phyloP scores from a whole-genome alignment of 768 basidiomycete genomes.

The Pisolithus tinctorius region DNA sequence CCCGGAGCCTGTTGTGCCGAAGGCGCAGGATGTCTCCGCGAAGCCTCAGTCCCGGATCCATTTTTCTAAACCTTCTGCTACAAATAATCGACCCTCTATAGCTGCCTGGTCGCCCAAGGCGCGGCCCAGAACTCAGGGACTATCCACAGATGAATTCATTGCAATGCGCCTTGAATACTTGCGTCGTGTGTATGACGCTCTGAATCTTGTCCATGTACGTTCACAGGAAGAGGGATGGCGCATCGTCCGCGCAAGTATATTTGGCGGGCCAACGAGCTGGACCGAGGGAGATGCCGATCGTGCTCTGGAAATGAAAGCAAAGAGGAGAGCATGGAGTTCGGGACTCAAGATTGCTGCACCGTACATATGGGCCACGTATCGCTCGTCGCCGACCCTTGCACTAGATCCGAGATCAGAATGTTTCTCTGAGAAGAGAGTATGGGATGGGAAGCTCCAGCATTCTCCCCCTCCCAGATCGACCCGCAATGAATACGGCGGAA shows the following conservation, averaged over 20 bases:
- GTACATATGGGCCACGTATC: slow-evolving; percentile 4
- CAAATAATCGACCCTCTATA: neutral
- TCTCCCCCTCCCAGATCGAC: neutral
- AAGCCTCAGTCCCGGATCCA: neutral
- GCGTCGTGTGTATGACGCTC: slow-evolving; percentile 34
- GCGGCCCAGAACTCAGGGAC: slow-evolving; percentile 1
- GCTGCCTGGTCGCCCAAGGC: slow-evolving; percentile 6
- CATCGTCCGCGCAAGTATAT: slow-evolving; percentile 27
- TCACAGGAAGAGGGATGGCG: slow-evolving; percentile 33
- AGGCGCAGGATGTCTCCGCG: neutral
- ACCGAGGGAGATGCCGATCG: slow-evolving; percentile 20
- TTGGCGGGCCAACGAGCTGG: slow-evolving; percentile 20
- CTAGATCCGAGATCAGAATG: neutral
- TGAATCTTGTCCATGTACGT: slow-evolving; percentile 37
- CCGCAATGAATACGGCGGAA: neutral
- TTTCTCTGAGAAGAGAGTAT: slow-evolving; percentile 5
- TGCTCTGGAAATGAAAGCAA: slow-evolving; percentile 50
- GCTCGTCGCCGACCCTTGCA: neutral
- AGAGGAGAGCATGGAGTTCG: slow-evolving; percentile 63
- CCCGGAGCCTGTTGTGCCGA: neutral
- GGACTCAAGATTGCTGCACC: slow-evolving; percentile 35
- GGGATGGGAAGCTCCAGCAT: slow-evolving; percentile 10
- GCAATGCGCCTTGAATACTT: slow-evolving; percentile 17
- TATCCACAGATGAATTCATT: slow-evolving; percentile 9
- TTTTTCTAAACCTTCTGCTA: neutral